These are phyloP conservation scores for Amanita rubescens DNA, from an alignment of 768 basidiomycete species.

Conservation along the genomic window DNA sequence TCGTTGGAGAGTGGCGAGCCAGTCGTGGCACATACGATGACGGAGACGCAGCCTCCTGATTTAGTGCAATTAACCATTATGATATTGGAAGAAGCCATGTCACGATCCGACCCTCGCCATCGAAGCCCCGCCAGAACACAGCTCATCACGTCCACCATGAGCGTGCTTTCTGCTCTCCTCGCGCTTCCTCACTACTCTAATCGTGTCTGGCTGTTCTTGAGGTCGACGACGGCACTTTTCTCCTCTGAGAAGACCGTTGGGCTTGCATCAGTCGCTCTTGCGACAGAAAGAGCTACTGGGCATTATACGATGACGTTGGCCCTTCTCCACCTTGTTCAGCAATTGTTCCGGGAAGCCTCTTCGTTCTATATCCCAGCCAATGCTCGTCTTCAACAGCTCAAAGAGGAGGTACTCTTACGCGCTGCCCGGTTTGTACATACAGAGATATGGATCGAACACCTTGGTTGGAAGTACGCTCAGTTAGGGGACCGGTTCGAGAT, in stretches of 20 bases:
- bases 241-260: constrained; percentile 50
- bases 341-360: constrained; percentile 68
- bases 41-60: constrained; percentile 53
- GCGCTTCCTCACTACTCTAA: constrained; percentile 69
- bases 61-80: constrained; percentile 74
- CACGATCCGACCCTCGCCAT: constrained; percentile 36
- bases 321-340: constrained; percentile 67
- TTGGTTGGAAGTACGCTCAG: constrained; percentile 80
- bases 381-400: constrained; percentile 58
- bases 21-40: constrained; percentile 45
- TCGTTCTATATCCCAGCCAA: constrained; percentile 50
- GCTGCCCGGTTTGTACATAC: constrained; percentile 74
- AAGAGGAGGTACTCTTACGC: constrained; percentile 77
- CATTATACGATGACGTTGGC: constrained; percentile 79
- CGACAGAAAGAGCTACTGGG: constrained; percentile 62
- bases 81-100: constrained; percentile 74
- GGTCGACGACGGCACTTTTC: constrained; percentile 72
- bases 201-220: constrained; percentile 83
- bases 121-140: constrained; percentile 42
- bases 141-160: constrained; percentile 75
- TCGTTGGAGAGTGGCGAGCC: constrained; percentile 53
- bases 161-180: constrained; percentile 71
- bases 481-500: constrained; percentile 83
- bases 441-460: constrained; percentile 84
- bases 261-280: constrained; percentile 58